Evolutionary conservation across 805 yeast genomes (phyloP).

Genomic region (Starmerella geochares): DNA sequence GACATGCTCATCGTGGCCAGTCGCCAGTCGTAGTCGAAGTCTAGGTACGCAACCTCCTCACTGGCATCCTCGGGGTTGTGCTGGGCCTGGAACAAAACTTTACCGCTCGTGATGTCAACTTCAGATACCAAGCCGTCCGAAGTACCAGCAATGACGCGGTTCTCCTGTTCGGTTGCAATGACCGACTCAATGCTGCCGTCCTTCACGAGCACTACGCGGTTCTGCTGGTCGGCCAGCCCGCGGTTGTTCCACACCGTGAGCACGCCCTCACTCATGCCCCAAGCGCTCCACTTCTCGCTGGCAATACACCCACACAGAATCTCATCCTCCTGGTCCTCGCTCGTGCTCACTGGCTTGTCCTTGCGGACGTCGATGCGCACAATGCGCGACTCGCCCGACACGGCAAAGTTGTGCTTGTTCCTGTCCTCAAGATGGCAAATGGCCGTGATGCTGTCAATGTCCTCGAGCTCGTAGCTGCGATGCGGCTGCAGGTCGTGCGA

Average conservation of each 20-base stretch:
- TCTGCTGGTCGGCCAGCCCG: constrained; percentile 54
- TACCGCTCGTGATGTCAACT: constrained; percentile 55
- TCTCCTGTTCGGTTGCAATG: constrained; percentile 38
- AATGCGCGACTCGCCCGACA: constrained; percentile 73
- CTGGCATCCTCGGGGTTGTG: constrained; percentile 41
- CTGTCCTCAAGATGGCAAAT: constrained; percentile 54
- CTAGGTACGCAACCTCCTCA: constrained; percentile 71
- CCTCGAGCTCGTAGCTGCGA: constrained; percentile 48
- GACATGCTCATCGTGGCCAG: constrained; percentile 79
- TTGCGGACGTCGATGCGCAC: constrained; percentile 70
- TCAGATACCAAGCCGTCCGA: constrained; percentile 65
- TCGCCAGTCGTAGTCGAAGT: constrained; percentile 71
- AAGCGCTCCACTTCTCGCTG: constrained; percentile 53
- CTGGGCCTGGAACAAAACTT: constrained; percentile 51
- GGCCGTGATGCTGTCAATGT: constrained; percentile 46
- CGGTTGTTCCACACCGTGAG: constrained; percentile 78
- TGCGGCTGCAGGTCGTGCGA: constrained; percentile 46
- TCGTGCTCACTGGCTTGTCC: constrained; percentile 44
- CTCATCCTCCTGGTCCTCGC: constrained; percentile 93
- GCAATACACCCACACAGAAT: constrained; percentile 61
- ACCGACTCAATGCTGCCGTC: constrained; percentile 68
- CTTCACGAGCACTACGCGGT: constrained; percentile 53
- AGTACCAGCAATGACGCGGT: constrained; percentile 41
- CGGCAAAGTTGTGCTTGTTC: constrained; percentile 67
- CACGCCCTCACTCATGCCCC: constrained; percentile 87